These are phyloP conservation scores for Citrus trifoliata DNA, from an alignment of 345 rosid genomes.

Conservation along the genomic window DNA sequence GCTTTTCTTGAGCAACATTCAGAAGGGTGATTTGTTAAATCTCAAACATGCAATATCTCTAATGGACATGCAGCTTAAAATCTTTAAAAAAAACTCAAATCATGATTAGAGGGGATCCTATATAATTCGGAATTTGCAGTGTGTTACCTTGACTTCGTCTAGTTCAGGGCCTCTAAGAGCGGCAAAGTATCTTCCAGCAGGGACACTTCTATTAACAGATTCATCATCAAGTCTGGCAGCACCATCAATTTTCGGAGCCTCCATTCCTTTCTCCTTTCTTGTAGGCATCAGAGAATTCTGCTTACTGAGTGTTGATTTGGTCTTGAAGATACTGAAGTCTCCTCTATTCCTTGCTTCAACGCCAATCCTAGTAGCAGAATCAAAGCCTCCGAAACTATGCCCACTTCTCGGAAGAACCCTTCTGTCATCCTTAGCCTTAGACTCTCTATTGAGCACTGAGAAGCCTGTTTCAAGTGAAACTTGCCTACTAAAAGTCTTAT, in stretches of 20 bases:
- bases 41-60: too few species aligned
- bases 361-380: constrained; percentile 27
- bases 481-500: constrained; percentile 58
- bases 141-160: constrained; percentile 84
- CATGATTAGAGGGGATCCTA: too few species aligned
- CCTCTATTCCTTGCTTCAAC: constrained; percentile 52
- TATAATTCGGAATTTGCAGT: neutral
- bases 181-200: constrained; percentile 94
- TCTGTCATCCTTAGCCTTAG: constrained; percentile 50
- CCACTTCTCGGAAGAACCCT: constrained; percentile 71
- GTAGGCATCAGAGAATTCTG: constrained; percentile 76
- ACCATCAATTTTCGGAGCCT: constrained; percentile 32
- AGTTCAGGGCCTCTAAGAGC: constrained; percentile 97
- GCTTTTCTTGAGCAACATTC: too few species aligned
- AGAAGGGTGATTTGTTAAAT: too few species aligned
- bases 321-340: constrained; percentile 74
- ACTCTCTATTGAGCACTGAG: constrained; percentile 55
- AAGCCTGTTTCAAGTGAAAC: constrained; percentile 90
- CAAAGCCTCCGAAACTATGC: constrained; percentile 81
- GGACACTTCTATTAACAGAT: constrained; percentile 55
- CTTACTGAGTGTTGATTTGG: constrained; percentile 72
- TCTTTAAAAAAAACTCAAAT: too few species aligned
- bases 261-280: constrained; percentile 50
- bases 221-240: constrained; percentile 46
- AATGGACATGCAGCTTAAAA: too few species aligned